Evolutionary conservation across 2,329 filamentous ascomycete species (phyloP).

Genomic region (Verticillium alfalfae): DNA sequence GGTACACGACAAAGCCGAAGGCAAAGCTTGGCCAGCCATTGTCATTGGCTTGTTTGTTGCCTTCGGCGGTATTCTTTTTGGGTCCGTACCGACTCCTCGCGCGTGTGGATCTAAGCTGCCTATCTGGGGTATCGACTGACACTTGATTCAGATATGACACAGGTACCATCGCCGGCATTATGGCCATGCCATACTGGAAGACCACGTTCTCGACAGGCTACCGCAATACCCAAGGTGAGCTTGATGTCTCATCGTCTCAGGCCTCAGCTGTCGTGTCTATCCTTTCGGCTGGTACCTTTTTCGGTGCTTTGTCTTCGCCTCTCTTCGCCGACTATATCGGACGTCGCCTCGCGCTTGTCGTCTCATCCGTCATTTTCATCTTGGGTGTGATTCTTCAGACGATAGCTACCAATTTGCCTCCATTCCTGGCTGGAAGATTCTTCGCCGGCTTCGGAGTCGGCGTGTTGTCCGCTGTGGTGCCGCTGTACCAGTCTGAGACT

Average conservation of each 20-base stretch:
- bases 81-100: conserved; percentile 13
- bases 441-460: conserved; percentile 72
- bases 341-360: conserved; percentile 58
- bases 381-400: conserved; percentile 64
- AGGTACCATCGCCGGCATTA: conserved; percentile 52
- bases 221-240: conserved; percentile 31
- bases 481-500: conserved; percentile 67
- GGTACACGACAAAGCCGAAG: conserved; percentile 17
- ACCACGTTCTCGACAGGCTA: conserved; percentile 50
- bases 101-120: neutral
- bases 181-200: conserved; percentile 51
- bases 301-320: conserved; percentile 60
- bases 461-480: conserved; percentile 64
- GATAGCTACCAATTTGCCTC: conserved; percentile 50
- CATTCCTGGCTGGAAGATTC: conserved; percentile 67
- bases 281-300: conserved; percentile 71
- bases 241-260: conserved; percentile 45
- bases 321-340: conserved; percentile 61
- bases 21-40: conserved; percentile 58
- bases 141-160: conserved; percentile 40
- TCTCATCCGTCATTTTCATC: conserved; percentile 57
- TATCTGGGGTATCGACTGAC: neutral
- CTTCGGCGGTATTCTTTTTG: conserved; percentile 56
- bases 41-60: conserved; percentile 55
- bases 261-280: conserved; percentile 67